Conservation (phyloP, 2,329 filamentous ascomycete genomes). For the Colletotrichum sp. region DNA sequence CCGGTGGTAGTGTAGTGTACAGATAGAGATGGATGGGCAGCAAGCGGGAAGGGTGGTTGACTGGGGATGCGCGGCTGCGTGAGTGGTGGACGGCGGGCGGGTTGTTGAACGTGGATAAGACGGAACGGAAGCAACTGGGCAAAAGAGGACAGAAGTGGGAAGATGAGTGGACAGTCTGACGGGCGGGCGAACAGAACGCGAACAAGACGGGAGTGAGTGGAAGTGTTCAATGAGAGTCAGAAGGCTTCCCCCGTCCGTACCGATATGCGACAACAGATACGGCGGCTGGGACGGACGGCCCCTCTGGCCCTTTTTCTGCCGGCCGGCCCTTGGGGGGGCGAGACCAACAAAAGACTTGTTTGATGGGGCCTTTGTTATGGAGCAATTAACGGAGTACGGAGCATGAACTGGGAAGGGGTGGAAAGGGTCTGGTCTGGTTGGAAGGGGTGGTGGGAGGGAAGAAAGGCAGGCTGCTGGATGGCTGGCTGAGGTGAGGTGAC, state of each 20-base stretch:
- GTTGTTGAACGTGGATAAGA: neutral
- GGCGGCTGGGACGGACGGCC: neutral
- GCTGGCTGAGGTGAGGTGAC: slow-evolving; percentile 14
- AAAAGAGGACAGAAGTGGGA: neutral
- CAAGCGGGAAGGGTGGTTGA: neutral
- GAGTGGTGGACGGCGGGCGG: neutral
- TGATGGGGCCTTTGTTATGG: neutral
- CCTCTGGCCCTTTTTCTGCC: neutral
- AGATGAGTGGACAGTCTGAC: neutral
- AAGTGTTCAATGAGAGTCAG: neutral
- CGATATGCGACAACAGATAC: neutral
- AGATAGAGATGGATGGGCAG: neutral
- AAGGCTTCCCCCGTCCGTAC: neutral
- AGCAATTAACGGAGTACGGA: neutral
- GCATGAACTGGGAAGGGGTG: neutral
- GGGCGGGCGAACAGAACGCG: neutral
- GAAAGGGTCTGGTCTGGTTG: neutral
- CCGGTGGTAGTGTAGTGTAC: neutral
- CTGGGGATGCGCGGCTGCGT: neutral
- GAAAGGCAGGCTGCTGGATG: neutral
- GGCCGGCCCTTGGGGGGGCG: neutral
- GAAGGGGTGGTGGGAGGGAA: neutral
- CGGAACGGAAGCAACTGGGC: neutral
- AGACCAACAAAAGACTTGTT: neutral
- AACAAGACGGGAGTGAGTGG: neutral